Conservation (phyloP, 1,284 basidiomycete species). For the Gomphus bonarii region DNA sequence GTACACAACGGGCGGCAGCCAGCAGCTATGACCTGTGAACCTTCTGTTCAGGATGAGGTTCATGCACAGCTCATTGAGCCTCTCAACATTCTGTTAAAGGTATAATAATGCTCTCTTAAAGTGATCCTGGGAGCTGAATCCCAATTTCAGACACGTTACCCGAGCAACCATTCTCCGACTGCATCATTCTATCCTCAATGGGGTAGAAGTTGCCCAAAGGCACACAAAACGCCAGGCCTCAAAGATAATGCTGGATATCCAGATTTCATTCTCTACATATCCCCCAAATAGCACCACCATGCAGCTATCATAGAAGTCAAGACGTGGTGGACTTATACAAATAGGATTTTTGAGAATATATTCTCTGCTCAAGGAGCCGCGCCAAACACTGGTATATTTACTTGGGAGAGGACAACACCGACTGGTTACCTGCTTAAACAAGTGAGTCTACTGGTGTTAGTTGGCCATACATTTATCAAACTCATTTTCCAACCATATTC, state of each 20-base stretch:
- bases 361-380: background rate
- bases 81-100: background rate
- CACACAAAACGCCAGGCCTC: background rate
- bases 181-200: background rate
- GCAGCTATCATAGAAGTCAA: background rate
- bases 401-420: background rate
- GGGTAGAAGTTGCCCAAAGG: background rate
- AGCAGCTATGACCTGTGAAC: background rate
- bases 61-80: background rate
- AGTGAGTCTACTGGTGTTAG: background rate
- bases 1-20: background rate
- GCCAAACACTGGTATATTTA: background rate
- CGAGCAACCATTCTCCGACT: background rate
- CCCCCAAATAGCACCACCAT: background rate
- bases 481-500: too few species aligned
- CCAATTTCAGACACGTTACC: background rate
- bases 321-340: conserved; percentile 4
- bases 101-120: background rate
- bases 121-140: background rate
- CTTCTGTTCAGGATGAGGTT: background rate
- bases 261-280: background rate
- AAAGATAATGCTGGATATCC: background rate
- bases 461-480: background rate
- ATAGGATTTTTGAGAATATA: background rate
- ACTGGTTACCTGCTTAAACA: background rate